A percentile compares a stretch with the other conserved stretches of the same genome.
These are phyloP conservation scores for Cystofilobasidium bisporidii DNA, from an alignment of 768 basidiomycete species.

Conservation along the genomic window DNA sequence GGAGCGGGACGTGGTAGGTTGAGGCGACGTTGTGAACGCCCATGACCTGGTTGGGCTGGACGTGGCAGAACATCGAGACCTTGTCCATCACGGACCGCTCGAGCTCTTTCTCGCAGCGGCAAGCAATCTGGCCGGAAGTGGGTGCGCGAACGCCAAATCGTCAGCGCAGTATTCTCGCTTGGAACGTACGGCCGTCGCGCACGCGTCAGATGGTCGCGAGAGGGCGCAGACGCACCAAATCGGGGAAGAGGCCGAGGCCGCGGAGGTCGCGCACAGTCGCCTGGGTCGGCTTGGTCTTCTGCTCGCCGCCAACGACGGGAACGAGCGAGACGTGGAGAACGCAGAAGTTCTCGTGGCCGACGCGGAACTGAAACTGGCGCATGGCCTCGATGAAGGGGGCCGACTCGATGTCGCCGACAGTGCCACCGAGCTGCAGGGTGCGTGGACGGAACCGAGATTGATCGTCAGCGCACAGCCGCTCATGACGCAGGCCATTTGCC, in stretches of 20 bases:
- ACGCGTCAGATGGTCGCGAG: too few species aligned
- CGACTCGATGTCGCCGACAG: constrained; percentile 96
- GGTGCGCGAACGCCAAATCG: neutral
- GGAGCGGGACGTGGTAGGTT: constrained; percentile 91
- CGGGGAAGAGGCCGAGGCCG: constrained; percentile 83
- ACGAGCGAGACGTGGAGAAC: constrained; percentile 94
- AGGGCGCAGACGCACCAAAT: constrained; percentile 67
- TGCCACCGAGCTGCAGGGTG: constrained; percentile 73
- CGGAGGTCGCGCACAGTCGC: constrained; percentile 89
- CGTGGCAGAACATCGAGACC: constrained; percentile 99
- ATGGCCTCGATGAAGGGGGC: constrained; percentile 97
- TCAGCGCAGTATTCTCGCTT: too few species aligned
- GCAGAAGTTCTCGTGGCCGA: constrained; percentile 91
- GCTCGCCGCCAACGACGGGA: constrained; percentile 97
- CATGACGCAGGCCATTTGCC: too few species aligned
- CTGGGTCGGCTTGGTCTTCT: constrained; percentile 98
- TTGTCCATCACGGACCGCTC: constrained; percentile 79
- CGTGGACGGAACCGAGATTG: neutral
- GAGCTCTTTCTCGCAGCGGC: constrained; percentile 75
- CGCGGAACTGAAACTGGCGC: constrained; percentile 99
- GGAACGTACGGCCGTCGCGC: too few species aligned
- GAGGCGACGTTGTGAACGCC: constrained; percentile 94
- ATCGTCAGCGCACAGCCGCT: too few species aligned
- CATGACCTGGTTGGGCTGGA: constrained; percentile 69
- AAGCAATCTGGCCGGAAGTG: constrained; percentile 62